These are phyloP conservation scores for Niveomyces coronatus DNA, from an alignment of 2,329 filamentous ascomycete species.

Conservation along the genomic window DNA sequence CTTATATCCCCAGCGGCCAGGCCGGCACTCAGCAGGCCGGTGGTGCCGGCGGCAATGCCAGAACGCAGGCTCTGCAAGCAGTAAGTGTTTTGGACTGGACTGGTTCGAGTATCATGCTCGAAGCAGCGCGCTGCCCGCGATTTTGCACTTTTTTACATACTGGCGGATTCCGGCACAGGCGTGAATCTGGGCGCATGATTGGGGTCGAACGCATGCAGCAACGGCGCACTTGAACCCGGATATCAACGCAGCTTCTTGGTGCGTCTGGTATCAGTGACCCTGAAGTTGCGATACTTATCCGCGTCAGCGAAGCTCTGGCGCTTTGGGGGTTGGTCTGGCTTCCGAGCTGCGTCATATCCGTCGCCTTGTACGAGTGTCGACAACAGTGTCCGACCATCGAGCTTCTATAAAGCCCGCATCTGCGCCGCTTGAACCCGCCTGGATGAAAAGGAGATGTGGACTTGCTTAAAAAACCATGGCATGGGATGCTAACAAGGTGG, in stretches of 20 bases:
- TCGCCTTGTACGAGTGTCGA: neutral
- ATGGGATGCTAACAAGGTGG: conserved; percentile 13
- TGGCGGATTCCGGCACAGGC: too few species aligned
- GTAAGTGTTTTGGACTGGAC: conserved; percentile 46
- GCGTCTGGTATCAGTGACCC: too few species aligned
- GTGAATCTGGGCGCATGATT: too few species aligned
- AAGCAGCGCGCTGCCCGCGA: neutral
- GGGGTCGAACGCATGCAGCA: too few species aligned
- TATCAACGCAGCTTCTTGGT: too few species aligned
- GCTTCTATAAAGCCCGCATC: neutral
- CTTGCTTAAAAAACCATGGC: too few species aligned
- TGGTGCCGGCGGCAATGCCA: conserved; percentile 35
- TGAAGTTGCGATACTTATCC: too few species aligned
- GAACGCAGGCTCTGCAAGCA: conserved; percentile 64
- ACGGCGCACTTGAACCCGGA: too few species aligned
- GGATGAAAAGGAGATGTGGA: neutral
- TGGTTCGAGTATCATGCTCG: neutral
- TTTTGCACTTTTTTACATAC: neutral
- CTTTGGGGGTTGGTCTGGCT: neutral
- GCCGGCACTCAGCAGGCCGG: conserved; percentile 26
- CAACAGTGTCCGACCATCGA: neutral
- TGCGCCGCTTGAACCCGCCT: neutral
- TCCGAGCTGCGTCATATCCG: conserved; percentile 4
- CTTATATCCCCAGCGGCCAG: conserved; percentile 70
- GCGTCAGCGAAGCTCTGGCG: neutral